These are phyloP conservation scores for Parachaetomium inaequale DNA, from an alignment of 495 filamentous ascomycete genomes.

Conservation along the genomic window DNA sequence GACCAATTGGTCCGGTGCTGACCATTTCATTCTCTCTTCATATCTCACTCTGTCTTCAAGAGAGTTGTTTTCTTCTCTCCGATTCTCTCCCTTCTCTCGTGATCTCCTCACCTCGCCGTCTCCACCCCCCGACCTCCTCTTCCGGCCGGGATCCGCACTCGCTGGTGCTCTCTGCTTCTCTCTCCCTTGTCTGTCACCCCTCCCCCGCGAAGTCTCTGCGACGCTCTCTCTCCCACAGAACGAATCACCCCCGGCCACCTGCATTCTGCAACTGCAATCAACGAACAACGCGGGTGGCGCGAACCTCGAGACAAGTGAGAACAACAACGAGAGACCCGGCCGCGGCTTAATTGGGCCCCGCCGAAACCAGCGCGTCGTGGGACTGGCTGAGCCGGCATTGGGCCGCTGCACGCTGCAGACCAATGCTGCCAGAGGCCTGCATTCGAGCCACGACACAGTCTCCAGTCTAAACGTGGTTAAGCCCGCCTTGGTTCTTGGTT, in stretches of 20 bases:
- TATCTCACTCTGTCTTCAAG: background rate
- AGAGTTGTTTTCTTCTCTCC: background rate
- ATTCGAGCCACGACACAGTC: slow-evolving; percentile 60
- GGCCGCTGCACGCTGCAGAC: slow-evolving; percentile 52
- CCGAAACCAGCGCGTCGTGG: slow-evolving; percentile 32
- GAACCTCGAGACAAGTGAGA: no score
- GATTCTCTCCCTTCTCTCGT: background rate
- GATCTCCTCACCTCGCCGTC: slow-evolving; percentile 13
- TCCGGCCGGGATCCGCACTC: slow-evolving; percentile 11
- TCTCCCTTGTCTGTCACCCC: background rate
- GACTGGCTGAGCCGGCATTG: slow-evolving; percentile 44
- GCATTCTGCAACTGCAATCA: slow-evolving; percentile 7
- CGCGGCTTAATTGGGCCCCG: slow-evolving; percentile 31
- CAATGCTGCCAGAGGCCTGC: slow-evolving; percentile 48
- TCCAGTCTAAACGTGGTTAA: slow-evolving; percentile 39
- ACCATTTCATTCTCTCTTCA: background rate
- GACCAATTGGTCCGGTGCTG: slow-evolving; percentile 5
- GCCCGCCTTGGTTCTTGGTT: slow-evolving; percentile 32
- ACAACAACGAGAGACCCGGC: slow-evolving; percentile 21
- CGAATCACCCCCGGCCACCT: slow-evolving; percentile 27
- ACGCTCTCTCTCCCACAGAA: slow-evolving; percentile 7
- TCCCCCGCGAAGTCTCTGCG: slow-evolving; percentile 3
- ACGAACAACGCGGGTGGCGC: slow-evolving; percentile 10
- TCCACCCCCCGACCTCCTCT: slow-evolving; percentile 16
- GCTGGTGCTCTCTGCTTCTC: background rate